Base-by-base conservation (phyloP, 768 basidiomycete genomes). In the Pleurotus pulmonarius region DNA sequence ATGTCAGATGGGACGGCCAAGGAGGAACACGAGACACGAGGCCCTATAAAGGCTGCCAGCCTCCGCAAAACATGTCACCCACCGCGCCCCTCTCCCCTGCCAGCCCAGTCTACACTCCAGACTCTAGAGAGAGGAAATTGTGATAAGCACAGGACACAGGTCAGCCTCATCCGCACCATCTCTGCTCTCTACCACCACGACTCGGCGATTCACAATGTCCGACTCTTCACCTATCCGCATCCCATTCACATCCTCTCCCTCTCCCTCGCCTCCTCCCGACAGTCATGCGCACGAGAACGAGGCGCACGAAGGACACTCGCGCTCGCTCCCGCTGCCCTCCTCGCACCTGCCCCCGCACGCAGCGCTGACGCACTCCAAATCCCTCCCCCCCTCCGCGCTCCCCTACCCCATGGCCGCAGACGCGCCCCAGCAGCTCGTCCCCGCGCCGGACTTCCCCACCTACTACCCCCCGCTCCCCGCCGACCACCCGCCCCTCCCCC, bases 401-500 rank as follows among this genome's bases (percentile, higher is more conserved):
- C 6, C 48, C 38, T 34, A 26, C 48, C 22, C 15, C 16, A 16
- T n/a, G 29, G 29, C 29, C 8, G 29, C 29, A 34, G 9, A 34
- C 29, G 29, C 29, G 29, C 29, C 29, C 29, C 29, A 34, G 29
- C 29, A 11, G 9, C 29, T 9, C 29, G 29, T 34, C 29, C 4
- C 29, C 29, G 29, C 3, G 29, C 41, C 41, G 15, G 41, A 16
- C 25, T 26, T 40, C 51, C 51, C 51, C 11, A 53, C 51, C n/a
- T 53, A 53, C 51, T 41, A 53, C 39, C 51, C 51, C 24, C 51
- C 51, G 16, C 51, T 43, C 25, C 51, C 51, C 24, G 34, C 51
- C 13, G 51, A 53, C 39, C 51, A 53, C 22, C 51, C 51, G 20
- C 51, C 51, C 39, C n/a, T 53, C 51, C 51, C 51, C n/a, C 16